phyloP scores from a whole-genome alignment of 169 alveolate genomes.

The Eimeria sp. region DNA sequence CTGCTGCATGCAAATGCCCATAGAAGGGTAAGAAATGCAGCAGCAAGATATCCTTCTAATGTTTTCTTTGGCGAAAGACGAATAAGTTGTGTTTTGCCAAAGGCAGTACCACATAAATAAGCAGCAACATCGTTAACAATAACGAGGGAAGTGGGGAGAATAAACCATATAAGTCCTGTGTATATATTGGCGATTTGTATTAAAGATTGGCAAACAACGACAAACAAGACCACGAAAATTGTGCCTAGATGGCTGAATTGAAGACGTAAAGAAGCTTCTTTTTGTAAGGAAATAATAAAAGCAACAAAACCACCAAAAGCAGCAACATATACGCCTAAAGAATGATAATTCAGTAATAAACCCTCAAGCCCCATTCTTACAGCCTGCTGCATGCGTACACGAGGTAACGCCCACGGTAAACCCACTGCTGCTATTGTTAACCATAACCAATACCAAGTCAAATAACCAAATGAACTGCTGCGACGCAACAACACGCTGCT shows the following conservation, averaged over 20 bases:
- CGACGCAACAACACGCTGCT: conserved; percentile 88
- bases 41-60: conserved; percentile 98
- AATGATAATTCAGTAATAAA: conserved; percentile 89
- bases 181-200: conserved; percentile 95
- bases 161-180: conserved; percentile 98
- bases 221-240: conserved; percentile 89
- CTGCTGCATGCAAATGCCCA: conserved; percentile 86
- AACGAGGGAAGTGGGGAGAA: conserved; percentile 97
- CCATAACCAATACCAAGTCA: conserved; percentile 91
- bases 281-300: conserved; percentile 95
- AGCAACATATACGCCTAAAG: conserved; percentile 91
- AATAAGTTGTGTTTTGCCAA: conserved; percentile 97
- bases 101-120: conserved; percentile 96
- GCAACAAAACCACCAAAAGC: conserved; percentile 95
- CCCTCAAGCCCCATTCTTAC: not conserved
- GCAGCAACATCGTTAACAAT: conserved; percentile 97
- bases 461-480: conserved; percentile 72
- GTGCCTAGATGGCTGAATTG: conserved; percentile 97
- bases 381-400: not conserved
- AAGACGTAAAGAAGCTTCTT: conserved; percentile 91
- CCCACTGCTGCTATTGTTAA: conserved; percentile 88
- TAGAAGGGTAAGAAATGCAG: conserved; percentile 79
- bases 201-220: conserved; percentile 91
- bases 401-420: conserved; percentile 77
- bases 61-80: conserved; percentile 99